Percentiles rank a stretch among this genome's conserved stretches.
Evolutionary conservation across 1,284 basidiomycete species (phyloP).

Genomic region (Boletus mariae): DNA sequence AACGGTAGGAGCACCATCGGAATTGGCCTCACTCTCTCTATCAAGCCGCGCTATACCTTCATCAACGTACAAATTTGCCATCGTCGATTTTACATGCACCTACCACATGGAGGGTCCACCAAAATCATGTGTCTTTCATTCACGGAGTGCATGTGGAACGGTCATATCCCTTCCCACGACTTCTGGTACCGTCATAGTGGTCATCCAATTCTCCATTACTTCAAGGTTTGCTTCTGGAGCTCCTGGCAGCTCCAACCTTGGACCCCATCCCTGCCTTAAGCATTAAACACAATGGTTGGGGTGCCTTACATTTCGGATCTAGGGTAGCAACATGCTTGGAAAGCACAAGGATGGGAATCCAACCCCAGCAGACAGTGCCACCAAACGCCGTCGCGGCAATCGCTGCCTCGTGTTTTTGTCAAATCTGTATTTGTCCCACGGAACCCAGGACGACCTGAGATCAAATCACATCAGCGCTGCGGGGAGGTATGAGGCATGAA

Average conservation of each 20-base stretch:
- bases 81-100: conserved; percentile 9
- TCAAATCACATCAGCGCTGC: conserved; percentile 12
- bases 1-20: not conserved
- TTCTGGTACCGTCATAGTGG: not conserved
- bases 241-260: conserved; percentile 2
- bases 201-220: not conserved
- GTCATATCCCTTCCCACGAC: not conserved
- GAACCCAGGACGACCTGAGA: conserved; percentile 8
- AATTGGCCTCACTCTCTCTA: conserved; percentile 1
- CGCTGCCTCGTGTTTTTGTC: conserved; percentile 30
- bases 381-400: conserved; percentile 3
- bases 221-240: not conserved
- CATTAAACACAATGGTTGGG: not conserved
- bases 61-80: not conserved
- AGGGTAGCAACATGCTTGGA: conserved; percentile 8
- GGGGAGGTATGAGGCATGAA: conserved; percentile 18
- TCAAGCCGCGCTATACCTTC: not conserved
- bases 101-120: conserved; percentile 11
- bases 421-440: conserved; percentile 15
- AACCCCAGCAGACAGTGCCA: conserved; percentile 2
- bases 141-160: not conserved
- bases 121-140: not conserved
- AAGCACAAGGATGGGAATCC: conserved; percentile 6
- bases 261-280: not conserved
- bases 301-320: conserved; percentile 13